Conservation (phyloP, 352 stramenopile genomes). For the Hyphochytrium catenoides region DNA sequence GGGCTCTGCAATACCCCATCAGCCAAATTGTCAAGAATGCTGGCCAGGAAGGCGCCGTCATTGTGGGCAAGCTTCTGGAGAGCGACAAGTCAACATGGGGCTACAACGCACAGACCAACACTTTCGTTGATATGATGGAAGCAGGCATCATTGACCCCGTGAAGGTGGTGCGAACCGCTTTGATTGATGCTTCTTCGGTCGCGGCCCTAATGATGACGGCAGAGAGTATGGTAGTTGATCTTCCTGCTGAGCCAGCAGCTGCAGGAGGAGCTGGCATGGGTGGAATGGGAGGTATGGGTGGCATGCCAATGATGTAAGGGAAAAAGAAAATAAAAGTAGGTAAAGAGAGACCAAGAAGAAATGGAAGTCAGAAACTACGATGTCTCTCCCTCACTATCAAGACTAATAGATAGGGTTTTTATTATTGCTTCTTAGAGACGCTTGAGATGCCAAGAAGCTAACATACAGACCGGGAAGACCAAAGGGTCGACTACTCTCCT, state of each 20-base stretch:
- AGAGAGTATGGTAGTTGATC: conserved; percentile 92
- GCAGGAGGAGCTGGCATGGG: conserved; percentile 14
- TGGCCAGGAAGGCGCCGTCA: conserved; percentile 88
- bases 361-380: too few relatives aligned
- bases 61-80: conserved; percentile 98
- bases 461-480: too few relatives aligned
- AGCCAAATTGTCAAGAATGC: conserved; percentile 96
- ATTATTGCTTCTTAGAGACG: too few relatives aligned
- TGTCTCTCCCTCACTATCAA: too few relatives aligned
- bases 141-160: conserved; percentile 93
- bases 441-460: too few relatives aligned
- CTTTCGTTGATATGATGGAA: conserved; percentile 95
- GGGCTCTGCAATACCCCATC: conserved; percentile 74
- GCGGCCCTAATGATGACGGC: conserved; percentile 98
- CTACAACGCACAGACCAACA: conserved; percentile 90
- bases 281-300: conserved; percentile 48
- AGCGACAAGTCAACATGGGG: conserved; percentile 66
- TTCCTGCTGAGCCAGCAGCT: conserved; percentile 52
- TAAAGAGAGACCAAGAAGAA: too few relatives aligned
- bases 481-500: too few relatives aligned
- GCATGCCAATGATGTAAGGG: conserved; percentile 45
- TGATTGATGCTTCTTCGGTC: conserved; percentile 95
- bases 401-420: too few relatives aligned
- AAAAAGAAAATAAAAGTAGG: conserved; percentile 8
- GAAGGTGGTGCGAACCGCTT: conserved; percentile 94